These are phyloP conservation scores for Coprinopsis strossmayeri DNA, from an alignment of 768 basidiomycete genomes.

Conservation along the genomic window DNA sequence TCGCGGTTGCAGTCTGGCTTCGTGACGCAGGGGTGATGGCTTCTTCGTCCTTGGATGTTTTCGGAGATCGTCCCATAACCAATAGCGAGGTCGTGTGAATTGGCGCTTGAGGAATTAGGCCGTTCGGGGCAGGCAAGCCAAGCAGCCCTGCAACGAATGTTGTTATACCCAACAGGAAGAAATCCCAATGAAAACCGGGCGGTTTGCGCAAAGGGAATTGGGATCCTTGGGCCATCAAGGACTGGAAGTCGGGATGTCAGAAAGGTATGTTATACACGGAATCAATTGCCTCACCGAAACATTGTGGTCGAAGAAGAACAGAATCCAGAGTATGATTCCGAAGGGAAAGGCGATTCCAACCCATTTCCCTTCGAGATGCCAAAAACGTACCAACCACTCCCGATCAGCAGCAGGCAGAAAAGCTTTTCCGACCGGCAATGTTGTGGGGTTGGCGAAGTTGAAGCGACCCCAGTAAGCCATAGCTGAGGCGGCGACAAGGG, in stretches of 20 bases:
- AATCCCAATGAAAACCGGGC: conserved; percentile 82
- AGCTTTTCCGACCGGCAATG: conserved; percentile 61
- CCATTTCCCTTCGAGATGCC: conserved; percentile 86
- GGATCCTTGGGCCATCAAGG: conserved; percentile 86
- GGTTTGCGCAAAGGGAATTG: conserved; percentile 89
- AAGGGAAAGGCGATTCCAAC: conserved; percentile 87
- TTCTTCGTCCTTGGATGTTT: conserved; percentile 29
- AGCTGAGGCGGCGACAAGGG: conserved; percentile 66
- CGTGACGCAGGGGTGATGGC: conserved; percentile 9
- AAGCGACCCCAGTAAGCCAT: conserved; percentile 88
- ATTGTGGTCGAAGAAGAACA: conserved; percentile 96
- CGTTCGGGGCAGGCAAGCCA: conserved; percentile 83
- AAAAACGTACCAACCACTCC: conserved; percentile 82
- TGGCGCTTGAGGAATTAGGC: conserved; percentile 81
- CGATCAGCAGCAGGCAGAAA: conserved; percentile 70
- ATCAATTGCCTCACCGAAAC: conserved; percentile 60
- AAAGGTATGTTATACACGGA: background rate
- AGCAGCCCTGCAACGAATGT: conserved; percentile 87
- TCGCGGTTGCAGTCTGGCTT: conserved; percentile 12
- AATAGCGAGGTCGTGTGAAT: conserved; percentile 85
- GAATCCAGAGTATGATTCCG: conserved; percentile 79
- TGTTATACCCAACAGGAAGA: conserved; percentile 85
- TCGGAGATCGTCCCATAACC: conserved; percentile 46
- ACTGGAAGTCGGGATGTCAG: conserved; percentile 36
- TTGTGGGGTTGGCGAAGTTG: conserved; percentile 49